Base-by-base conservation (phyloP, 768 basidiomycete genomes). In the Postia placenta region DNA sequence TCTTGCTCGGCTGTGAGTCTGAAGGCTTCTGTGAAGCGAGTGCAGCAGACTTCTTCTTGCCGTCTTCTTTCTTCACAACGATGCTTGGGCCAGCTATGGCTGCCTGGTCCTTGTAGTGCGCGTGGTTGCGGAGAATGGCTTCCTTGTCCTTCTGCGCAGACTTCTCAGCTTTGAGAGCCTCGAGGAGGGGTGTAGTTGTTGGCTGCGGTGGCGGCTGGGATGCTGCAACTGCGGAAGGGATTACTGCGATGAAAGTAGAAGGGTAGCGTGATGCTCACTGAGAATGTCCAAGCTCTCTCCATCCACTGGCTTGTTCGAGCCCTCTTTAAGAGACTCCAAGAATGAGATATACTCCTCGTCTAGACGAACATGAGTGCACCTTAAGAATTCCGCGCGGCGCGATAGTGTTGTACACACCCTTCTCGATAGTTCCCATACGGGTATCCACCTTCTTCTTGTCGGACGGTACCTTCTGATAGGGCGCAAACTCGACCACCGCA, bases 401-500 rank as follows among this genome's bases (percentile, higher is more conserved):
- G 30, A 33, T 33, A 33, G 30, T 33, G n/a, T 25, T 25, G 11
- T 14, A n/a, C 71, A 22, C 48, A 86, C 93, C 93, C 69, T 88
- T 82, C 56, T 94, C 92, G 47, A 99, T 95, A 0, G 93, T 95
- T 0, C 80, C 90, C 56, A 83, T 85, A 20, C 92, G 74, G 28
- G 76, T 77, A 59, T 99, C 95, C 0, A 65, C 63, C 67, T 95
- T 97, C 68, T 82, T 83, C 66, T 86, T 81, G 52, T 76, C 74
- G 0, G 76, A 61, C 0, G 93, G 90, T 11, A 86, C 67, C 61
- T 92, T 96, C 64, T 92, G 93, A 54, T 86, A 90, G 4, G 93
- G 92, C 0, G 96, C 88, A 60, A 88, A 97, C 66, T 99, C 95
- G 5, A 99, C 92, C 3, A 96, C 73, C 1, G 90, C 93, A 42